Conservation (phyloP, 306 rosid genomes). For the Hippophae rhamnoides region DNA sequence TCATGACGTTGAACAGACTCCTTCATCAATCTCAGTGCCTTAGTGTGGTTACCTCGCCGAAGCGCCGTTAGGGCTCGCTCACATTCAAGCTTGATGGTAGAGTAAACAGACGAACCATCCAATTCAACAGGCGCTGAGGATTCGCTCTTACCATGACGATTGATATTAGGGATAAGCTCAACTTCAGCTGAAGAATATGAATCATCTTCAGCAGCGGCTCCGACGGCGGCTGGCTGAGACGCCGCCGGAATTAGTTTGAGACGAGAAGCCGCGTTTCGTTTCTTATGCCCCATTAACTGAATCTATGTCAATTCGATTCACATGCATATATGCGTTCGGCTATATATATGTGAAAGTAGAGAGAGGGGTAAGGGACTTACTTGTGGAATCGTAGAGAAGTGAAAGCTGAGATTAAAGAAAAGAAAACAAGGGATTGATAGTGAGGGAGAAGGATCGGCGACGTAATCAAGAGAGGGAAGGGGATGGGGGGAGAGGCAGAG, state of each 20-base stretch:
- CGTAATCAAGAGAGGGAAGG: constrained; percentile 19
- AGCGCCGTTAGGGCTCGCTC: constrained; percentile 73
- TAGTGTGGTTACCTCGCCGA: constrained; percentile 81
- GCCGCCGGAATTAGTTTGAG: constrained; percentile 52
- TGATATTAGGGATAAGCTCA: constrained; percentile 16
- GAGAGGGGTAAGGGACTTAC: constrained; percentile 16
- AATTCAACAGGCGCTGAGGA: constrained; percentile 27
- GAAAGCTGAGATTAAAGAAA: neutral
- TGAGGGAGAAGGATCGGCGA: constrained; percentile 40
- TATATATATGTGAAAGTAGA: neutral
- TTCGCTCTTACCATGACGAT: constrained; percentile 31
- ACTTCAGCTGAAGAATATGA: constrained; percentile 14
- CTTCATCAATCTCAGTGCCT: constrained; percentile 77
- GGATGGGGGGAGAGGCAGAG: neutral
- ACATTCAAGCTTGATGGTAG: constrained; percentile 64
- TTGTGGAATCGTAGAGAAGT: constrained; percentile 14
- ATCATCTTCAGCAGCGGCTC: constrained; percentile 29
- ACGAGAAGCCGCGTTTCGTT: constrained; percentile 60
- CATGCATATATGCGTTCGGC: constrained; percentile 36
- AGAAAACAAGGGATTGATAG: neutral
- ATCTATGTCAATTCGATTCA: constrained; percentile 49
- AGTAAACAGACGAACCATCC: constrained; percentile 33
- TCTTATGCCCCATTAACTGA: constrained; percentile 72
- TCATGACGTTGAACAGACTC: constrained; percentile 55
- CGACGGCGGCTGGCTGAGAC: constrained; percentile 38